Conservation (phyloP, 352 stramenopile species). For the Phytophthora quininea region DNA sequence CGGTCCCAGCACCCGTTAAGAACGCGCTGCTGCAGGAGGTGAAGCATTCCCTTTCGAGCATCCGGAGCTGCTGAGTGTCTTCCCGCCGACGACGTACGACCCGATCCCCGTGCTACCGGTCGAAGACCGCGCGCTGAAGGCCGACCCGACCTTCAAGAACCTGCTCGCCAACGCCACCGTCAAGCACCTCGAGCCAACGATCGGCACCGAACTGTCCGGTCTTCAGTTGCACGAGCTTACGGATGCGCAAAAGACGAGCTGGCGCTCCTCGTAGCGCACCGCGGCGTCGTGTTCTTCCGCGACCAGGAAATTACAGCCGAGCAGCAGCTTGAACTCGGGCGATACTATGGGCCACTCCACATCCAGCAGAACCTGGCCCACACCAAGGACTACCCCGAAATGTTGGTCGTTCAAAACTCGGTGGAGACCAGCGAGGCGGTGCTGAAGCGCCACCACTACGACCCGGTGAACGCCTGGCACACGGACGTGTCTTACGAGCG, state of each 20-base stretch:
- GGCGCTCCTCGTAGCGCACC: conserved; percentile 20
- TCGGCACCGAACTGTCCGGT: conserved; percentile 27
- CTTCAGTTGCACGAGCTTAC: conserved; percentile 28
- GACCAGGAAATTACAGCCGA: conserved; percentile 25
- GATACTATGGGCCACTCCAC: conserved; percentile 27
- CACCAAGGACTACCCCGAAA: conserved; percentile 17
- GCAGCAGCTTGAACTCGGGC: conserved; percentile 22
- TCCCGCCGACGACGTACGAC: conserved; percentile 25
- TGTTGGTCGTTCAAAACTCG: conserved; percentile 23
- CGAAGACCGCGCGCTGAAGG: conserved; percentile 25
- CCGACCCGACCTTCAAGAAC: conserved; percentile 31
- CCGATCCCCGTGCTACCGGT: conserved; percentile 24
- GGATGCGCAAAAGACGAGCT: conserved; percentile 26
- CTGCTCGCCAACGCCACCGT: conserved; percentile 18
- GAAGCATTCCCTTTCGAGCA: conserved; percentile 19
- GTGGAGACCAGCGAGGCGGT: conserved; percentile 14
- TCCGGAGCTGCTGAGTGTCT: conserved; percentile 15
- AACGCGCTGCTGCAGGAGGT: conserved; percentile 31
- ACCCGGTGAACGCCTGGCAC: conserved; percentile 41
- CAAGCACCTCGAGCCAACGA: conserved; percentile 26
- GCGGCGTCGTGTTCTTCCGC: conserved; percentile 27
- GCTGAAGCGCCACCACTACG: conserved; percentile 23
- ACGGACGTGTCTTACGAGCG: conserved; percentile 47
- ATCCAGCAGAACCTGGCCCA: conserved; percentile 23
- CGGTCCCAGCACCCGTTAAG: conserved; percentile 11